phyloP scores from a whole-genome alignment of 2,329 filamentous ascomycete genomes.

The Lecanicillium sp. region DNA sequence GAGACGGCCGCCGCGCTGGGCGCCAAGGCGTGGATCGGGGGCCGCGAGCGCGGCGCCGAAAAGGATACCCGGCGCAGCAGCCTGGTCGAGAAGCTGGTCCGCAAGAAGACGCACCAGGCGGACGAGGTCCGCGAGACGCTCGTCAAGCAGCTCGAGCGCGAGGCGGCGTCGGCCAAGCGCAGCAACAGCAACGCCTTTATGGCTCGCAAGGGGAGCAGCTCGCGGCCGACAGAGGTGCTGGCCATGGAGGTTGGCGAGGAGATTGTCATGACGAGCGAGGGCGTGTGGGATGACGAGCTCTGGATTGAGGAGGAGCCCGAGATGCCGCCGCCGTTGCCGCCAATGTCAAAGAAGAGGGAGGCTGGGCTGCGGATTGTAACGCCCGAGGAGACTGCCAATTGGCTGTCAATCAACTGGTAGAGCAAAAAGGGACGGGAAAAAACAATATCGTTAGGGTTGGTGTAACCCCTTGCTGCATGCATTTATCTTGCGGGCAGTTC shows the following conservation, averaged over 20 bases:
- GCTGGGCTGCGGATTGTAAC: too few species aligned
- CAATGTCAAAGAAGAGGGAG: background rate
- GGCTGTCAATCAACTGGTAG: too few species aligned
- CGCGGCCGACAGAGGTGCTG: constrained; percentile 29
- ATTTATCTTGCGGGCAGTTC: too few species aligned
- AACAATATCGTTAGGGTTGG: too few species aligned
- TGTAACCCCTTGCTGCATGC: too few species aligned
- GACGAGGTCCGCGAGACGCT: constrained; percentile 36
- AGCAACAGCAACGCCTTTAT: background rate
- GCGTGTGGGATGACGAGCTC: constrained; percentile 19
- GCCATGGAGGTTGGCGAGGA: constrained; percentile 35
- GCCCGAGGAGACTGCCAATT: too few species aligned
- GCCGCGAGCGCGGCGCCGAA: constrained; percentile 45
- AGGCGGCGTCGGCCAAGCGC: constrained; percentile 11
- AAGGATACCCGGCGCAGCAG: constrained; percentile 42
- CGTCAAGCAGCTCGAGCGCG: constrained; percentile 17
- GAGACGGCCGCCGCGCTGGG: constrained; percentile 46
- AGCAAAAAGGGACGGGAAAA: too few species aligned
- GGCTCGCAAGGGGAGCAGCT: background rate
- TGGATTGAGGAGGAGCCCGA: constrained; percentile 1
- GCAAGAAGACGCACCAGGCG: constrained; percentile 33
- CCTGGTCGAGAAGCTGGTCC: constrained; percentile 41
- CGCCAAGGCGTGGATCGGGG: constrained; percentile 51
- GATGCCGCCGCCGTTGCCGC: background rate
- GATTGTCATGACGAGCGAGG: constrained; percentile 32